Conservation (phyloP, 805 yeast species). For the Kodamaea sagamina region DNA sequence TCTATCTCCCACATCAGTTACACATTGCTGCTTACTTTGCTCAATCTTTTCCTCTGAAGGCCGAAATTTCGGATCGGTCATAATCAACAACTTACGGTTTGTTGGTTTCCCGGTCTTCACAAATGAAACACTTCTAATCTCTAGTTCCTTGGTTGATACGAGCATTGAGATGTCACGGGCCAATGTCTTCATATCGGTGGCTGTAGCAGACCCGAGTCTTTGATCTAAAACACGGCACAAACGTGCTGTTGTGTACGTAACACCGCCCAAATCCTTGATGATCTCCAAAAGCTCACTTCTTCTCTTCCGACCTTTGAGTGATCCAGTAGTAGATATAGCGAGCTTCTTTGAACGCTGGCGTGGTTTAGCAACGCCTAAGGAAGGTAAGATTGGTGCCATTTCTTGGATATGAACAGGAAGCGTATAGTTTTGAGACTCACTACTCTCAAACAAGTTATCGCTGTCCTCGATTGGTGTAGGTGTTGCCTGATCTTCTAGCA, state of each 20-base stretch:
- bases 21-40: slow-evolving; percentile 25
- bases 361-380: neutral
- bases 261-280: slow-evolving; percentile 41
- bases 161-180: slow-evolving; percentile 39
- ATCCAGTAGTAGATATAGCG: slow-evolving; percentile 10
- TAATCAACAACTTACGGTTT: slow-evolving; percentile 34
- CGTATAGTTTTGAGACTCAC: neutral
- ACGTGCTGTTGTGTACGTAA: slow-evolving; percentile 33
- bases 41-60: slow-evolving; percentile 35
- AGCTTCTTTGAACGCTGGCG: slow-evolving; percentile 1
- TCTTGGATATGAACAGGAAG: slow-evolving; percentile 11
- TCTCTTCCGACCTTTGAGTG: slow-evolving; percentile 33
- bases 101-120: slow-evolving; percentile 28
- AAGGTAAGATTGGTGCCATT: slow-evolving; percentile 16
- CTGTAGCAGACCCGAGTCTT: slow-evolving; percentile 27
- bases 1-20: slow-evolving; percentile 26
- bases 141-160: slow-evolving; percentile 23
- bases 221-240: slow-evolving; percentile 36
- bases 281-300: slow-evolving; percentile 31
- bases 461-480: neutral
- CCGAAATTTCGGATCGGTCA: slow-evolving; percentile 27
- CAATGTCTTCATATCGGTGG: slow-evolving; percentile 42
- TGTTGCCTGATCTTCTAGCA: neutral
- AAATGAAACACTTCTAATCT: slow-evolving; percentile 26
- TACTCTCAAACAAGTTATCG: neutral